Evolutionary conservation across 116 monocot genomes (phyloP).

Genomic region (Phalaenopsis hybrid): DNA sequence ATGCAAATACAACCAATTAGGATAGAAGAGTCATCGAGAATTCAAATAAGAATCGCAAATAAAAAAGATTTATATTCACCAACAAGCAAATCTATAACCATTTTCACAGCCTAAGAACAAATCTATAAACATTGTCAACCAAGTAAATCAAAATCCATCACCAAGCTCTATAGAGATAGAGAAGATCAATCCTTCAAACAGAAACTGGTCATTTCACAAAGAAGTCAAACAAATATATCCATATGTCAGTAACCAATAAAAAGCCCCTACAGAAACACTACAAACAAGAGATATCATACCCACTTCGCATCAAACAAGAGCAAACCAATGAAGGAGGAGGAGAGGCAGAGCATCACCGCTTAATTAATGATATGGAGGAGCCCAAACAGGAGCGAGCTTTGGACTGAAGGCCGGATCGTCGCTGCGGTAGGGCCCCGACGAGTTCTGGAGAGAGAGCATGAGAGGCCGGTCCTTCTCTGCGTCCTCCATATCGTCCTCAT

Average conservation of each 20-base stretch:
- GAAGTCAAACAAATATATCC: not conserved
- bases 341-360: not conserved
- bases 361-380: not conserved
- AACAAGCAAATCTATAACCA: too few relatives aligned
- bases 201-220: not conserved
- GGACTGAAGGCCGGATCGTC: not conserved
- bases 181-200: not conserved
- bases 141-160: not conserved
- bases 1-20: too few relatives aligned
- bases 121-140: too few relatives aligned
- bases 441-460: constrained; percentile 16
- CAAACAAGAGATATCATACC: not conserved
- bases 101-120: too few relatives aligned
- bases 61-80: too few relatives aligned
- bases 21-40: too few relatives aligned
- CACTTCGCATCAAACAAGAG: not conserved
- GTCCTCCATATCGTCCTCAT: constrained; percentile 25
- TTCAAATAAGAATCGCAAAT: too few relatives aligned
- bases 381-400: not conserved
- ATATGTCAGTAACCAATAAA: not conserved
- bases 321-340: not conserved
- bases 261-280: not conserved
- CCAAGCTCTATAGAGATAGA: not conserved
- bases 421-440: not conserved
- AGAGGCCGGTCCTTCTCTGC: constrained; percentile 36